Conservation (phyloP, 2,329 filamentous ascomycete species). For the Pseudopyricularia cyperi region DNA sequence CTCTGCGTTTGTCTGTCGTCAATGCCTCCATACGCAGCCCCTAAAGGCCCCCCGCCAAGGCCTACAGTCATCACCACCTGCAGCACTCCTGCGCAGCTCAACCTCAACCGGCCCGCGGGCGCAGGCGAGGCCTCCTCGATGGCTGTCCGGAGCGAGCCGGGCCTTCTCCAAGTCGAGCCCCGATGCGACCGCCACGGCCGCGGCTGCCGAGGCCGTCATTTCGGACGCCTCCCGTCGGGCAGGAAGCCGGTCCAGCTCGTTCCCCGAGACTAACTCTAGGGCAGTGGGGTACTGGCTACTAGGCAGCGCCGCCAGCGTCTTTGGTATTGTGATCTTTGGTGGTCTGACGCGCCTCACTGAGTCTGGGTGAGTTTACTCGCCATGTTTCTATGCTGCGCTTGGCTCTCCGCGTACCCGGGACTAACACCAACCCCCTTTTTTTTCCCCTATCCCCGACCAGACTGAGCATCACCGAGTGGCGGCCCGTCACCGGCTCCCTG, state of each 20-base stretch:
- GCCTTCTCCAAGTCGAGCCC: slow-evolving; percentile 11
- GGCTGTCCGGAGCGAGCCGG: slow-evolving; percentile 6
- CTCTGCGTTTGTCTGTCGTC: slow-evolving; percentile 31
- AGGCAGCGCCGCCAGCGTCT: slow-evolving; percentile 82
- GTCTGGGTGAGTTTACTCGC: slow-evolving; percentile 59
- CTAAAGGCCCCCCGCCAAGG: slow-evolving; percentile 10
- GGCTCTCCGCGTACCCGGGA: no score
- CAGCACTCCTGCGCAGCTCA: background rate
- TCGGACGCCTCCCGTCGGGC: slow-evolving; percentile 11
- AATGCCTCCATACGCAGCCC: slow-evolving; percentile 26
- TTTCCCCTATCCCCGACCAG: slow-evolving; percentile 30
- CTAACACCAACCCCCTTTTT: no score
- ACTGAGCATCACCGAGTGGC: slow-evolving; percentile 97
- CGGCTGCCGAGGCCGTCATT: slow-evolving; percentile 6
- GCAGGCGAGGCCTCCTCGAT: background rate
- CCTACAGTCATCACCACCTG: slow-evolving; percentile 25
- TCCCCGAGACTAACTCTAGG: slow-evolving; percentile 55
- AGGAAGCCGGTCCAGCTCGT: slow-evolving; percentile 21
- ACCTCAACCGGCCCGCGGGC: background rate
- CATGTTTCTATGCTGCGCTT: background rate
- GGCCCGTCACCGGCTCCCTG: slow-evolving; percentile 82
- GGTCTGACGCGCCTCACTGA: slow-evolving; percentile 89
- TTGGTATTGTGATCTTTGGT: slow-evolving; percentile 92
- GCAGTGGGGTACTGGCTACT: slow-evolving; percentile 84
- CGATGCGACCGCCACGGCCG: slow-evolving; percentile 4